Conservation (phyloP, 2,329 filamentous ascomycete genomes). For the Pseudomassariella vexata region DNA sequence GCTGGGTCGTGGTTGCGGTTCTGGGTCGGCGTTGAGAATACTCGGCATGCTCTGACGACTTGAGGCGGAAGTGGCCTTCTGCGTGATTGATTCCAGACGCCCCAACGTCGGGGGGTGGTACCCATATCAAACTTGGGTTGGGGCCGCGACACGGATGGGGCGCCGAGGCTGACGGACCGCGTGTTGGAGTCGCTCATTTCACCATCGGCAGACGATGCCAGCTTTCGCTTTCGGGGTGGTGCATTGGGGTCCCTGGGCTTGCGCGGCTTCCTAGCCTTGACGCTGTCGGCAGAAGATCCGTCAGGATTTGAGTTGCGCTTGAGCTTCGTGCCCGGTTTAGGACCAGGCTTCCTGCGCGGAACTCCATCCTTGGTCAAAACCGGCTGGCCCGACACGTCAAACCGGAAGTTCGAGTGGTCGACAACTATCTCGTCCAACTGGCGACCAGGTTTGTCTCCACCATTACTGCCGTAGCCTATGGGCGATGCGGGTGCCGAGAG, state of each 20-base stretch:
- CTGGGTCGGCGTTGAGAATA: constrained; percentile 49
- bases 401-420: constrained; percentile 24
- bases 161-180: constrained; percentile 17
- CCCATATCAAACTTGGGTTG: no score
- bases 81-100: no score
- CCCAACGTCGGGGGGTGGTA: no score
- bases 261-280: constrained; percentile 46
- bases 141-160: no score
- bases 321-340: constrained; percentile 55
- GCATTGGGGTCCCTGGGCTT: constrained; percentile 57
- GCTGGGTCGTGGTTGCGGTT: constrained; percentile 38
- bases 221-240: constrained; percentile 47
- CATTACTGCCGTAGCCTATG: constrained; percentile 11
- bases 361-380: constrained; percentile 51
- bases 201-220: constrained; percentile 27
- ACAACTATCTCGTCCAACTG: constrained; percentile 25
- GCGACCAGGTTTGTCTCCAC: constrained; percentile 14
- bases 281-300: constrained; percentile 22
- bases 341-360: constrained; percentile 58
- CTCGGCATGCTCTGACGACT: constrained; percentile 38
- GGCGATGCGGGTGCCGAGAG: constrained; percentile 24
- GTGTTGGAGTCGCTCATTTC: constrained; percentile 18
- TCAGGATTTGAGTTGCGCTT: constrained; percentile 31
- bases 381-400: constrained; percentile 27
- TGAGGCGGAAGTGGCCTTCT: constrained; percentile 1